Percentiles rank a stretch among this genome's conserved stretches.
These are phyloP conservation scores for Nasturtium officinale DNA, from an alignment of 345 rosid species.

Conservation along the genomic window DNA sequence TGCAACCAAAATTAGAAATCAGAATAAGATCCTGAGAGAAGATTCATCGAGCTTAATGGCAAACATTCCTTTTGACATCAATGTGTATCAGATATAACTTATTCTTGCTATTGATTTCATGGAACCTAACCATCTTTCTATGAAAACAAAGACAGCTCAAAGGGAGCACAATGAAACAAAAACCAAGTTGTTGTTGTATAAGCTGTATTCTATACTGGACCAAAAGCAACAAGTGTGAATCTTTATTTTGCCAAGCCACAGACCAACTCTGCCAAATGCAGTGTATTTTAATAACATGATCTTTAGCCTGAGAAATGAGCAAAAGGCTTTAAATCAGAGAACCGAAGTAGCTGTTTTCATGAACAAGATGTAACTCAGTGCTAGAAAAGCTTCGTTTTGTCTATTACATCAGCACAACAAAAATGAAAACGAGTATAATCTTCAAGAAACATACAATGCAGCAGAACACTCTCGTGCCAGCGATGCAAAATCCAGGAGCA, in stretches of 20 bases:
- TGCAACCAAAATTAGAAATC: not conserved
- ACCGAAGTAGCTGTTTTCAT: too few species aligned
- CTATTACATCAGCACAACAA: too few species aligned
- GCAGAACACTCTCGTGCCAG: conserved; percentile 57
- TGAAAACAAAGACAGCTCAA: not conserved
- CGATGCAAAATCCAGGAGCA: conserved; percentile 59
- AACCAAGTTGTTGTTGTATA: not conserved
- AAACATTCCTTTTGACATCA: conserved; percentile 1
- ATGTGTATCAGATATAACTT: too few species aligned
- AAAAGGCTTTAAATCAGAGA: not conserved
- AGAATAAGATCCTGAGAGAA: not conserved
- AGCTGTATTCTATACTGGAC: not conserved
- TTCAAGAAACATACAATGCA: conserved; percentile 62
- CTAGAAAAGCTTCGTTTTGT: too few species aligned
- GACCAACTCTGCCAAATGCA: not conserved
- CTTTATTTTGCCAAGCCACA: not conserved
- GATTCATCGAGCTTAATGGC: not conserved
- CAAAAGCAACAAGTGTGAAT: not conserved
- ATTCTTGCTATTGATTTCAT: not conserved
- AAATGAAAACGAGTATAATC: too few species aligned
- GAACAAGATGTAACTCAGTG: too few species aligned
- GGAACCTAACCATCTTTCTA: not conserved
- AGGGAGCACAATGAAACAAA: not conserved
- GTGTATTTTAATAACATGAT: not conserved
- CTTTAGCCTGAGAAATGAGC: not conserved